These are phyloP conservation scores for Chaetomium sp. DNA, from an alignment of 2,329 filamentous ascomycete genomes.

Conservation along the genomic window DNA sequence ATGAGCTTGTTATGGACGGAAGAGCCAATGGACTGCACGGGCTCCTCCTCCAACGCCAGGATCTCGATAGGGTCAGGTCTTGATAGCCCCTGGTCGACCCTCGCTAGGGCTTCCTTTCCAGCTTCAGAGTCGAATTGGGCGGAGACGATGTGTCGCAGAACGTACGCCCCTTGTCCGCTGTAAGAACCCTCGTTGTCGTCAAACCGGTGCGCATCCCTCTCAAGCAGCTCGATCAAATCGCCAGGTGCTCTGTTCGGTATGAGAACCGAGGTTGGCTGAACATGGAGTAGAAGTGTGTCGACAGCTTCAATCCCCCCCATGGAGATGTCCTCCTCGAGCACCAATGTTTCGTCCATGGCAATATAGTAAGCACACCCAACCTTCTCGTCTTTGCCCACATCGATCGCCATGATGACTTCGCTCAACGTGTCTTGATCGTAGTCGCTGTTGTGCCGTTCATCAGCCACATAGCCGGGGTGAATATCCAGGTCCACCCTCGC, in stretches of 20 bases:
- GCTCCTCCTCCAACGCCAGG: constrained; percentile 43
- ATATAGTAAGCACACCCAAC: constrained; percentile 86
- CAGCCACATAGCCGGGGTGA: not conserved
- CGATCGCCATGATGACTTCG: constrained; percentile 79
- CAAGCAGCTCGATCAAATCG: constrained; percentile 43
- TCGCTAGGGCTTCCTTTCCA: constrained; percentile 67
- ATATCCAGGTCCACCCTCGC: not conserved
- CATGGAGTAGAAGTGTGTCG: constrained; percentile 60
- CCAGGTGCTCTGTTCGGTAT: constrained; percentile 52
- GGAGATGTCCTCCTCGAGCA: constrained; percentile 75
- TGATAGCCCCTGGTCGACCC: constrained; percentile 55
- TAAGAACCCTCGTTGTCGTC: constrained; percentile 32
- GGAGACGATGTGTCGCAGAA: constrained; percentile 68
- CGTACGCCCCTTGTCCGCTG: constrained; percentile 38
- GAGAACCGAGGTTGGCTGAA: constrained; percentile 59
- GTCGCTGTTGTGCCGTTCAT: constrained; percentile 7
- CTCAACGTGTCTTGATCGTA: constrained; percentile 46
- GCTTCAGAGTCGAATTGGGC: constrained; percentile 71
- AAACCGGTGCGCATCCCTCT: constrained; percentile 39
- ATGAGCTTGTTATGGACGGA: constrained; percentile 65
- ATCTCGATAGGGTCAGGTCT: constrained; percentile 60
- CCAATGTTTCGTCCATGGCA: constrained; percentile 68
- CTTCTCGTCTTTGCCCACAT: constrained; percentile 68
- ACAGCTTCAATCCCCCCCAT: constrained; percentile 68
- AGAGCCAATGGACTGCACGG: constrained; percentile 46